Conservation (phyloP, 2,329 filamentous ascomycete genomes). For the Escovopsis sp. region DNA sequence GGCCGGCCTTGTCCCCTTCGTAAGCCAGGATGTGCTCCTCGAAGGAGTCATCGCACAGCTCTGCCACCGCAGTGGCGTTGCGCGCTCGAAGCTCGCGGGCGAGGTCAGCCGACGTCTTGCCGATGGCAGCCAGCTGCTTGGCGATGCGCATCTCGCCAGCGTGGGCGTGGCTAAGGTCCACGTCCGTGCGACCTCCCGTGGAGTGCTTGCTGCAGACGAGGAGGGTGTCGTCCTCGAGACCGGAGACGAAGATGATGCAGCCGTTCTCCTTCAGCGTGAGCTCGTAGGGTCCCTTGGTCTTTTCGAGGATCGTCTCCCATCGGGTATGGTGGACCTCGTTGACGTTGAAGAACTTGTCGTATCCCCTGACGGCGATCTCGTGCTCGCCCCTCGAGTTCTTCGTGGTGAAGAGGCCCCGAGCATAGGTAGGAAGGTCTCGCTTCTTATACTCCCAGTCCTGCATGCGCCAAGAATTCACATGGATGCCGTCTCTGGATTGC, state of each 20-base stretch:
- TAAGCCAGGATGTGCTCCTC: conserved; percentile 96
- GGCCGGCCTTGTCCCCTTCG: conserved; percentile 62
- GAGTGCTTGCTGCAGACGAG: conserved; percentile 99
- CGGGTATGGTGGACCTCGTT: conserved; percentile 67
- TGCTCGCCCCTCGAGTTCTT: conserved; percentile 44
- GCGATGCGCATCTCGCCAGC: conserved; percentile 74
- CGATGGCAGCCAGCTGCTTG: conserved; percentile 59
- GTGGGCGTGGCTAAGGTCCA: conserved; percentile 62
- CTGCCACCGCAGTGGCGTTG: conserved; percentile 89
- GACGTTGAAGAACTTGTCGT: conserved; percentile 98
- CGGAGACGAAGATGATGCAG: conserved; percentile 97
- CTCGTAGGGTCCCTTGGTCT: conserved; percentile 81
- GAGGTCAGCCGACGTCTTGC: conserved; percentile 65
- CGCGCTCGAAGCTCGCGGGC: conserved; percentile 58
- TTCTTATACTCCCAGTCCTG: conserved; percentile 95
- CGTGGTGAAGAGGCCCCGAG: conserved; percentile 86
- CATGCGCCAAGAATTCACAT: conserved; percentile 83
- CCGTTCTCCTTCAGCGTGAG: conserved; percentile 96
- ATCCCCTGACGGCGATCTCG: conserved; percentile 78
- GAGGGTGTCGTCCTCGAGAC: conserved; percentile 74
- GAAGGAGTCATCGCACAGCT: conserved; percentile 90
- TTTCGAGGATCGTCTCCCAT: conserved; percentile 62
- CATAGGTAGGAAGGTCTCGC: conserved; percentile 71
- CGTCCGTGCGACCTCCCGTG: conserved; percentile 62
- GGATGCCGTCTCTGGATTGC: conserved; percentile 44